These are phyloP conservation scores for Claviceps purpurea DNA, from an alignment of 2,329 filamentous ascomycete species.

Conservation along the genomic window DNA sequence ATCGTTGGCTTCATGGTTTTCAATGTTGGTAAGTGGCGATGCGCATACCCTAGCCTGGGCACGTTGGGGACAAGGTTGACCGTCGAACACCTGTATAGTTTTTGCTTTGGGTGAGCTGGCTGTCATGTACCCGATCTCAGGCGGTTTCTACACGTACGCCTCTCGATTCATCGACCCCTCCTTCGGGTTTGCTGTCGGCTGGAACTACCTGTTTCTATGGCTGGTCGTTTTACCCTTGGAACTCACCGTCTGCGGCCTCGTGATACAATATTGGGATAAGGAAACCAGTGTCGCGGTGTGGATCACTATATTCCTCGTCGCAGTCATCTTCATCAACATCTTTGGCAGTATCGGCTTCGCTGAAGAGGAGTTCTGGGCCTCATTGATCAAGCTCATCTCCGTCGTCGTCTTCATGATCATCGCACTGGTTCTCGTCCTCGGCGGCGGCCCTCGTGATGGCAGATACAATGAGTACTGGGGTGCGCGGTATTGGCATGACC, in stretches of 20 bases:
- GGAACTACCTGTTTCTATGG: conserved; percentile 35
- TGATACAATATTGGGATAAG: conserved; percentile 37
- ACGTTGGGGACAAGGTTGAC: neutral
- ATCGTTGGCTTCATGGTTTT: conserved; percentile 46
- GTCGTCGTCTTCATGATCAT: conserved; percentile 50
- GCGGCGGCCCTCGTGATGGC: conserved; percentile 37
- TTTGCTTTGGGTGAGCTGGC: conserved; percentile 49
- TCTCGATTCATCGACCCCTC: conserved; percentile 49
- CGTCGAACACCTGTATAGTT: conserved; percentile 18
- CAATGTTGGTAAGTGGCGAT: conserved; percentile 12
- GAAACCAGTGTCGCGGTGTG: conserved; percentile 33
- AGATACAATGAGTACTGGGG: conserved; percentile 29
- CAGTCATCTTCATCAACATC: conserved; percentile 37
- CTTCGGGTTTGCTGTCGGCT: conserved; percentile 42
- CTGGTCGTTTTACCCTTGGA: conserved; percentile 36
- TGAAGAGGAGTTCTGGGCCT: conserved; percentile 44
- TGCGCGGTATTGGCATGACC: conserved; percentile 28
- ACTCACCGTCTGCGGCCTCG: conserved; percentile 36
- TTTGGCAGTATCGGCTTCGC: conserved; percentile 41
- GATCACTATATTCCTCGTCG: conserved; percentile 38
- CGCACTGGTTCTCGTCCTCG: conserved; percentile 41
- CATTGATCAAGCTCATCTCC: conserved; percentile 41
- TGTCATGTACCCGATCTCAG: conserved; percentile 48
- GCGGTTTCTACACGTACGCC: conserved; percentile 50
- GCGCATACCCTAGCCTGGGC: neutral